Conservation (phyloP, 2,329 filamentous ascomycete genomes). For the Paecilomyces dactylethromorphus region DNA sequence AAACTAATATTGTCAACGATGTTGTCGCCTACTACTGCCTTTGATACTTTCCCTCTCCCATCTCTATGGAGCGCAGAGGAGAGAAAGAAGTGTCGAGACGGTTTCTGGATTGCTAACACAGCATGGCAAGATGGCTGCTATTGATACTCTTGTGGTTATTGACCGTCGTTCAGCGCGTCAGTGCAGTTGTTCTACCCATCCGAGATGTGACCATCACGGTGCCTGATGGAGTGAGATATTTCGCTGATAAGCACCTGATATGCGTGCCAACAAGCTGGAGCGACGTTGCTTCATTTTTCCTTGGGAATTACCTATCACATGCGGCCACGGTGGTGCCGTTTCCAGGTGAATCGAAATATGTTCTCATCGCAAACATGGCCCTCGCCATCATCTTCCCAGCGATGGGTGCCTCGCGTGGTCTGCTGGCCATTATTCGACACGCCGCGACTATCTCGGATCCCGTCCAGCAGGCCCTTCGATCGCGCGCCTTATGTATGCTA, state of each 20-base stretch:
- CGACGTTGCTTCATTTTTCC: conserved; percentile 24
- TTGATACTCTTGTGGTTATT: background rate
- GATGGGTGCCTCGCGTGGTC: conserved; percentile 17
- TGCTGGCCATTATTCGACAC: conserved; percentile 17
- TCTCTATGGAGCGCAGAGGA: background rate
- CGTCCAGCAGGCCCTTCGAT: conserved; percentile 17
- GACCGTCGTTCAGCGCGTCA: background rate
- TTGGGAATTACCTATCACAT: conserved; percentile 31
- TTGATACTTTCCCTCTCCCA: background rate
- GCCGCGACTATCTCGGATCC: conserved; percentile 11
- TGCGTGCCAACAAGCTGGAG: conserved; percentile 4
- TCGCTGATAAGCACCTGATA: background rate
- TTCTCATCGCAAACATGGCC: conserved; percentile 10
- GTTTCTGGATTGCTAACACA: background rate
- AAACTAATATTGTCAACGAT: background rate
- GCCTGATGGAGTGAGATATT: background rate
- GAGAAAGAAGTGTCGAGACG: background rate
- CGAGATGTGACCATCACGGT: background rate
- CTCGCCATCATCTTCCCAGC: conserved; percentile 18
- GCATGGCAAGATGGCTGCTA: background rate
- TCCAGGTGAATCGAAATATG: conserved; percentile 19
- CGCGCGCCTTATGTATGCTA: conserved; percentile 23
- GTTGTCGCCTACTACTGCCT: background rate
- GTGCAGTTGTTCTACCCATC: background rate
- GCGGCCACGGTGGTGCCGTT: conserved; percentile 24